Conservation (phyloP, 768 basidiomycete genomes). For the Gautieria morchelliformis region DNA sequence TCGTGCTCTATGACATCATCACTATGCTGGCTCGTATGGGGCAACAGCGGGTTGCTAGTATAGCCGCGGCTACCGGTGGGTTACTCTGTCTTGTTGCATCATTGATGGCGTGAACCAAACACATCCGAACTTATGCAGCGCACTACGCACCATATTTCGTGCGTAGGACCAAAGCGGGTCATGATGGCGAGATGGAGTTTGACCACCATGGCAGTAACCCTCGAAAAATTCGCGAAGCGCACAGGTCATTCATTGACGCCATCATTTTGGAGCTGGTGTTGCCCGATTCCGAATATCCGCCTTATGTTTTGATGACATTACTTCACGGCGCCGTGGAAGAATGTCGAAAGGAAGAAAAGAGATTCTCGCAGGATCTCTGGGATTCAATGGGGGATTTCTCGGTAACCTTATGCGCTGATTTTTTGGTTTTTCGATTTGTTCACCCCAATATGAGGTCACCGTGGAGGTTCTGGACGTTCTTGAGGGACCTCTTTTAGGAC, state of each 20-base stretch:
- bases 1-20: conserved; percentile 57
- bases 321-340: conserved; percentile 67
- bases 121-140: conserved; percentile 28
- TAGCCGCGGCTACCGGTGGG: conserved; percentile 66
- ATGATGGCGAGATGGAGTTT: conserved; percentile 50
- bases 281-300: conserved; percentile 59
- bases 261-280: conserved; percentile 78
- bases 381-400: conserved; percentile 77
- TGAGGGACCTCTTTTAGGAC: conserved; percentile 49
- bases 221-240: conserved; percentile 30
- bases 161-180: conserved; percentile 51
- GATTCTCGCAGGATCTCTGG: conserved; percentile 73
- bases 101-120: background rate
- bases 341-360: conserved; percentile 60
- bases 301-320: conserved; percentile 53
- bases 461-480: conserved; percentile 60
- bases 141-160: conserved; percentile 42
- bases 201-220: conserved; percentile 44
- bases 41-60: conserved; percentile 56
- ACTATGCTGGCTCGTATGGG: conserved; percentile 46
- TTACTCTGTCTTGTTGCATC: conserved; percentile 6
- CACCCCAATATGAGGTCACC: conserved; percentile 34
- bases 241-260: conserved; percentile 73
- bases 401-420: conserved; percentile 25
- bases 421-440: background rate